Base-by-base conservation (phyloP, 2,329 filamentous ascomycete species). In the Ceratocystis diversiconidia region DNA sequence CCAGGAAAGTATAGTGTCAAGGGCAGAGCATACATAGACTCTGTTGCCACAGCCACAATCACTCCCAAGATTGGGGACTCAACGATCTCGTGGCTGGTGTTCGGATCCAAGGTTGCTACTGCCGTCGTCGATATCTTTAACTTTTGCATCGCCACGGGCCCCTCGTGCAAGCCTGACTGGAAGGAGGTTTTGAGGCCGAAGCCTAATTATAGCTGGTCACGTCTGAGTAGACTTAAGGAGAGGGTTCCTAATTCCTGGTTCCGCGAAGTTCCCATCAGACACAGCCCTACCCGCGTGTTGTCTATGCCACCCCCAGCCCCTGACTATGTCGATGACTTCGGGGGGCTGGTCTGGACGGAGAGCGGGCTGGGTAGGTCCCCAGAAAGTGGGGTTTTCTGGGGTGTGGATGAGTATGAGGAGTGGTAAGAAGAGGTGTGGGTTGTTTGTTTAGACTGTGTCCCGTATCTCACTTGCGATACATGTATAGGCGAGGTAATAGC, bases 291-390 rank as follows among this genome's bases (percentile, higher is more conserved):
- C n/a, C 43, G 25, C 25, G 28, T 41, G 44, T 19, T 50, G n/a
- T 17, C 46, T 3, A 19, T 63, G 28, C 61, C 61, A 36, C 46
- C 61, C 5, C 61, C 61, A 10, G 19, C 43, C 2, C 28, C 30
- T 22, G 61, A 63, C 25, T 36, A 48, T 19, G 61, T 63, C n/a
- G 61, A 63, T n/a, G 61, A 63, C n/a, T 63, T 63, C 25, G 46
- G 25, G 17, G 52, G 28, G 12, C 2, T 59, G 0, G 12, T 4
- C 10, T 59, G 52, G 52, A 30, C 28, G 12, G 25, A 30, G 52
- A 59, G 17, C 28, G 52, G 52, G 6, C 25, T 59, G 17, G 52
- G 52, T 4, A 32, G 25, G 22, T 15, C 25, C 3, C 25, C 25
- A 1, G 25, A 7, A 0, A 17, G 15, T 15, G 52, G 28, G 2